phyloP scores from a whole-genome alignment of 805 yeast genomes.

The Metschnikowia amazonensis region DNA sequence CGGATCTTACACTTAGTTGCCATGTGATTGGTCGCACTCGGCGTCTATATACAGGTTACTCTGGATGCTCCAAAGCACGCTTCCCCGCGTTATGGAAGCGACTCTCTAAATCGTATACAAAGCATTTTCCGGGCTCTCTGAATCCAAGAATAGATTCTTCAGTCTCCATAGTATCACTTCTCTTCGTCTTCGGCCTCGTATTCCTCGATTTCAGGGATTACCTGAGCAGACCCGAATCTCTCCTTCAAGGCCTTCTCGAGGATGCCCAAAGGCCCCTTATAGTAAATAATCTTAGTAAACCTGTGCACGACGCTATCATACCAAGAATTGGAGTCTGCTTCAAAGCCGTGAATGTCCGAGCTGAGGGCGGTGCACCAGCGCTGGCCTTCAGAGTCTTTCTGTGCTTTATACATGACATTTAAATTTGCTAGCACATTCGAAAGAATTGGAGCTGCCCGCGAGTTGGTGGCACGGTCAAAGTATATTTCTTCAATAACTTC shows the following conservation, averaged over 20 bases:
- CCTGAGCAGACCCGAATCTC: conserved; percentile 34
- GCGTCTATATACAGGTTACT: not conserved
- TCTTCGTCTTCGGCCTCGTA: conserved; percentile 41
- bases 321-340: conserved; percentile 27
- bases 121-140: no score
- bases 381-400: conserved; percentile 23
- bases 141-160: no score
- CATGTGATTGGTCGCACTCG: conserved; percentile 16
- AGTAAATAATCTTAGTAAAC: conserved; percentile 37
- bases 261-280: conserved; percentile 41
- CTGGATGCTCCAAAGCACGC: not conserved
- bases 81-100: not conserved
- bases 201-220: conserved; percentile 37
- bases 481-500: conserved; percentile 37
- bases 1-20: conserved; percentile 19
- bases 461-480: conserved; percentile 25
- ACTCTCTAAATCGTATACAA: no score
- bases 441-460: conserved; percentile 29
- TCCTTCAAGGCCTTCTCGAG: conserved; percentile 38
- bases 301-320: conserved; percentile 32
- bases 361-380: conserved; percentile 28
- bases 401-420: conserved; percentile 28
- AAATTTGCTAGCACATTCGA: conserved; percentile 30
- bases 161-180: not conserved
- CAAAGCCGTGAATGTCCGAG: conserved; percentile 25